Evolutionary conservation across 176 grass and related monocot species (phyloP), one percentile per base, ranked within the genome.

Genomic region (Lolium multiflorum): DNA sequence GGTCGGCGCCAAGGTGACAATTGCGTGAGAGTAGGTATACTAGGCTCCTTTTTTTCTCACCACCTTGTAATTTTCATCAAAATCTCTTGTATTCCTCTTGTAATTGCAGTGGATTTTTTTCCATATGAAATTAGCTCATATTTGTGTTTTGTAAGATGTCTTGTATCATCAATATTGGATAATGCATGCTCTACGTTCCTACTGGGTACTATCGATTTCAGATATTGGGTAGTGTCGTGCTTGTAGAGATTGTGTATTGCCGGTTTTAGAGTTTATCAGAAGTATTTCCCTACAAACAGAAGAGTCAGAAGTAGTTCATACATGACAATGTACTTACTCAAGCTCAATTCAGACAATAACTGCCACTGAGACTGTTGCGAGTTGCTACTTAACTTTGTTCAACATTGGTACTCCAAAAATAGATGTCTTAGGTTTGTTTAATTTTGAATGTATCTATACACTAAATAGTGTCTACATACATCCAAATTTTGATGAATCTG

Each of bases 1-100:
- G 71, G 94, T 92, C 57, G 94, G 94, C 58, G 94, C 94, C 50
- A 97, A 97, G 87, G 88, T 97, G 20, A 74, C 94, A 72, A 69
- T 97, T 66, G 86, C 62, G 50, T 97, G 85, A 92, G 54, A 85
- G 82, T 91, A 91, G 90, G 86, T 91, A 91, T 71, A 84, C 11
- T 71, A 81, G 89, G 76, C 70, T 57, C 16, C 22, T 26, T 41
- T 84, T 83, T 39, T 28, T 31, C 26, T 8, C 13, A 15, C 7
- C 79, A 55, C 46, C 21, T 80, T 81, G 70, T 37, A 55, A n/a
- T 54, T 82, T 51, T 14, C 24, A 44, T 20, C 18, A 39, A 72
- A 85, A 91, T 65, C 62, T 88, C 47, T 65, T 91, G 71, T 88
- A 81, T 35, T 78, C 43, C 26, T 28, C 62, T 63, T 82, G 70